These are phyloP conservation scores for Mycena chlorophos DNA, from an alignment of 768 basidiomycete genomes.

Conservation along the genomic window DNA sequence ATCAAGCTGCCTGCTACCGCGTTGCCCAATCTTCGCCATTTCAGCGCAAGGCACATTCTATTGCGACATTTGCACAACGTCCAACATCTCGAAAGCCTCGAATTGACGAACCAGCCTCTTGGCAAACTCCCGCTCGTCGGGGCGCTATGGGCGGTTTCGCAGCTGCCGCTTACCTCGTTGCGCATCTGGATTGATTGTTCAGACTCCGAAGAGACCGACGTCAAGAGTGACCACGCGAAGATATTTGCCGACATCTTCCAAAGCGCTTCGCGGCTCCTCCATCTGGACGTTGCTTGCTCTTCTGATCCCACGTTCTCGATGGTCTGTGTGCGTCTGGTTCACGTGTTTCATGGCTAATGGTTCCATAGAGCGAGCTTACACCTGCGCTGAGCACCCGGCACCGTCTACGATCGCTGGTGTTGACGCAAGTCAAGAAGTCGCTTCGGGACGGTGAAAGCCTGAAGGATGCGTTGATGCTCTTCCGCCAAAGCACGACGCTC, in stretches of 20 bases:
- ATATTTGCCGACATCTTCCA: slow-evolving; percentile 16
- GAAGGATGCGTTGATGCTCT: slow-evolving; percentile 14
- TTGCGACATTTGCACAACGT: slow-evolving; percentile 18
- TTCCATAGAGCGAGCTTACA: slow-evolving; percentile 10
- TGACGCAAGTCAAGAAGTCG: slow-evolving; percentile 17
- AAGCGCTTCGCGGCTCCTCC: slow-evolving; percentile 10
- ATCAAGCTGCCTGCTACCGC: slow-evolving; percentile 15
- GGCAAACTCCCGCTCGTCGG: slow-evolving; percentile 19
- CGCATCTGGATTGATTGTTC: slow-evolving; percentile 23
- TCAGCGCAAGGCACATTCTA: slow-evolving; percentile 16
- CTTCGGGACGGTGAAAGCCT: slow-evolving; percentile 16
- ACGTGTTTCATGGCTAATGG: background rate
- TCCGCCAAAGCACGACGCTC: slow-evolving; percentile 14
- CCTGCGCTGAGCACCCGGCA: slow-evolving; percentile 12
- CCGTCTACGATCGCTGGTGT: slow-evolving; percentile 14
- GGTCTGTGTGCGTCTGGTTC: background rate
- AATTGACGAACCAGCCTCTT: slow-evolving; percentile 20
- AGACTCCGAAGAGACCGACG: slow-evolving; percentile 20
- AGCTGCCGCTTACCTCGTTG: slow-evolving; percentile 17
- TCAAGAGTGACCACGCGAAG: slow-evolving; percentile 20
- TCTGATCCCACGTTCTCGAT: slow-evolving; percentile 19
- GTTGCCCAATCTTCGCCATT: slow-evolving; percentile 16
- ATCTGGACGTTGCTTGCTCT: slow-evolving; percentile 20
- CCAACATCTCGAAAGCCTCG: slow-evolving; percentile 15
- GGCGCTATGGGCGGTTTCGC: slow-evolving; percentile 20